Percentiles rank a stretch among this genome's conserved stretches.
Evolutionary conservation across 192 early-diverging fungal genomes (phyloP).

Genomic region (Coemansia sp.): DNA sequence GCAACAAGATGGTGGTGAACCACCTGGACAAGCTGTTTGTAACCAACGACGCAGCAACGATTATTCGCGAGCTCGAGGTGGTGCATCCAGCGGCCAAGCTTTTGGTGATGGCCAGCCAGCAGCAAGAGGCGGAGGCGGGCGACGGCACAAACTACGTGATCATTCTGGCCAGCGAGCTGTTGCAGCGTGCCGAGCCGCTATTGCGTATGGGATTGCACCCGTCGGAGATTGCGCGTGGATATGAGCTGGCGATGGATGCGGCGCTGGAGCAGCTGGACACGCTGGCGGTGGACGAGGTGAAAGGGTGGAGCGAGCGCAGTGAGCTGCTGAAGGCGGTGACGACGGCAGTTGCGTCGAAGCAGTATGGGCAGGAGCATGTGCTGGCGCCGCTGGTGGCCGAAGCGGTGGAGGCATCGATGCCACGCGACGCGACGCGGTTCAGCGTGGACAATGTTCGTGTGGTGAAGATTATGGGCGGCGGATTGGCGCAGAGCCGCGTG

Average conservation of each 20-base stretch:
- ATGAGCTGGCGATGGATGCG: slow-evolving; percentile 81
- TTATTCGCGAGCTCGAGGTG: slow-evolving; percentile 95
- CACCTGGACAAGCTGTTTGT: slow-evolving; percentile 98
- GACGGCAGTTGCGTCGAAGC: slow-evolving; percentile 86
- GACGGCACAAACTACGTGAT: slow-evolving; percentile 96
- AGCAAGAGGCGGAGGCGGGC: slow-evolving; percentile 96
- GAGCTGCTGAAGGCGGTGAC: slow-evolving; percentile 76
- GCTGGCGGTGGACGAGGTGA: slow-evolving; percentile 67
- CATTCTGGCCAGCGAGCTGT: slow-evolving; percentile 90
- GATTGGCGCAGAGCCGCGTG: slow-evolving; percentile 84
- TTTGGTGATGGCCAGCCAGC: slow-evolving; percentile 93
- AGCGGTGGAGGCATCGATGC: slow-evolving; percentile 87
- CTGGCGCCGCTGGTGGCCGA: slow-evolving; percentile 78
- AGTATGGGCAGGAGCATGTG: slow-evolving; percentile 93
- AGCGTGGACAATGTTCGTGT: slow-evolving; percentile 95
- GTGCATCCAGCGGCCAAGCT: slow-evolving; percentile 97
- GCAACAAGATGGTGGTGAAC: slow-evolving; percentile 99
- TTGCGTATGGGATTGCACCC: slow-evolving; percentile 94
- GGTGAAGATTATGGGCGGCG: slow-evolving; percentile 95
- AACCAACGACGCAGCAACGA: slow-evolving; percentile 98
- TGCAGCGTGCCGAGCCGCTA: slow-evolving; percentile 90
- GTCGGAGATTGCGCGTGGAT: slow-evolving; percentile 92
- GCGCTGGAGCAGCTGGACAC: slow-evolving; percentile 79
- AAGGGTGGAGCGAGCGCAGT: slow-evolving; percentile 40
- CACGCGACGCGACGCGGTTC: slow-evolving; percentile 81